These are phyloP conservation scores for Cicer yamashitae DNA, from an alignment of 306 rosid species.

Conservation along the genomic window DNA sequence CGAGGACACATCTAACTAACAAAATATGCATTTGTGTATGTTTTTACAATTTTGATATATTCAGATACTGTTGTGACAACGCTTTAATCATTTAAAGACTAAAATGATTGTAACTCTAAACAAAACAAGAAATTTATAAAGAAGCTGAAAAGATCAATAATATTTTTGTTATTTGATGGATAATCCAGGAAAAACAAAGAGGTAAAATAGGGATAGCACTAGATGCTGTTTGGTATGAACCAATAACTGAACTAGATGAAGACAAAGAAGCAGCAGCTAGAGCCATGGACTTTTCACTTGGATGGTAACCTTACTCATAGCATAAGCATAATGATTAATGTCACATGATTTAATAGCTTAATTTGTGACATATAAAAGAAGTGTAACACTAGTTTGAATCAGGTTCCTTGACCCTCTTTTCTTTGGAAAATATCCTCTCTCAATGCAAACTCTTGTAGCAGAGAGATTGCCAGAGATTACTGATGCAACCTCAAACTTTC, in stretches of 20 bases:
- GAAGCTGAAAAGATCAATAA: neutral
- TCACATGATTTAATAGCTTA: neutral
- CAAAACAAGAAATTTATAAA: neutral
- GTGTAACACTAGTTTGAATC: slow-evolving; percentile 47
- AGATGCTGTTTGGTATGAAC: slow-evolving; percentile 86
- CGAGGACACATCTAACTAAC: too few species aligned
- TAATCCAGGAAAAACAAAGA: slow-evolving; percentile 68
- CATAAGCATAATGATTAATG: slow-evolving; percentile 15
- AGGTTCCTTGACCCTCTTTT: slow-evolving; percentile 92
- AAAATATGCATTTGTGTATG: too few species aligned
- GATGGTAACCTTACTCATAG: slow-evolving; percentile 64
- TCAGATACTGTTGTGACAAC: too few species aligned
- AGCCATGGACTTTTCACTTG: slow-evolving; percentile 80
- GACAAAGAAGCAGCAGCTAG: slow-evolving; percentile 82
- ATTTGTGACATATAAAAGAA: neutral
- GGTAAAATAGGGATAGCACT: slow-evolving; percentile 86
- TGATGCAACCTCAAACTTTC: slow-evolving; percentile 50
- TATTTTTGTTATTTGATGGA: slow-evolving; percentile 21
- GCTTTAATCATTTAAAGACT: too few species aligned
- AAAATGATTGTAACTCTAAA: too few species aligned
- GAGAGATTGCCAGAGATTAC: slow-evolving; percentile 79
- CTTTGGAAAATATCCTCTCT: slow-evolving; percentile 78
- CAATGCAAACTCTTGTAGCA: slow-evolving; percentile 74
- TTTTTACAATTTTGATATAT: too few species aligned
- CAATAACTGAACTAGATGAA: slow-evolving; percentile 74